phyloP scores from a whole-genome alignment of 306 rosid species.

The Mimosa pudica region DNA sequence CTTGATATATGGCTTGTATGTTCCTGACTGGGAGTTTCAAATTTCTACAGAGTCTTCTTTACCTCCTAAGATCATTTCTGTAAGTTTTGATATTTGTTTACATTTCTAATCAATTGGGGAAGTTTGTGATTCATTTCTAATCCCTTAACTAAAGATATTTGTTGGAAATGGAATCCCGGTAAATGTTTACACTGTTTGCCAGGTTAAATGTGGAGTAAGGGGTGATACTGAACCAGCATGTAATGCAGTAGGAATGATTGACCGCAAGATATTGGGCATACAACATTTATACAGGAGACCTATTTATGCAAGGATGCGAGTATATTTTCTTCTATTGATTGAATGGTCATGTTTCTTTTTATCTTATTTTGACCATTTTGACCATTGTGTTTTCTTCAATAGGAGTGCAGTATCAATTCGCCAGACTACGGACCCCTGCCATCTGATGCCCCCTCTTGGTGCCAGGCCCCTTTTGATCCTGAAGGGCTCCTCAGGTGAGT shows the following conservation, averaged over 20 bases:
- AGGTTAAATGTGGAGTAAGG: constrained; percentile 90
- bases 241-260: constrained; percentile 89
- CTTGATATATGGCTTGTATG: constrained; percentile 68
- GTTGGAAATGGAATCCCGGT: constrained; percentile 27
- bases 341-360: background rate
- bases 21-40: constrained; percentile 92
- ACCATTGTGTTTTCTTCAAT: constrained; percentile 3
- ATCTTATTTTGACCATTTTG: background rate
- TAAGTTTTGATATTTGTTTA: constrained; percentile 44
- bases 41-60: constrained; percentile 50
- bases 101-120: background rate
- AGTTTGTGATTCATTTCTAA: background rate
- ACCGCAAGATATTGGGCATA: constrained; percentile 74
- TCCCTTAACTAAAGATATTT: background rate
- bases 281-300: constrained; percentile 70
- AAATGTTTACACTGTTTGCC: constrained; percentile 2
- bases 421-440: constrained; percentile 90
- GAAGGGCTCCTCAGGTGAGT: constrained; percentile 86
- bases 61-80: constrained; percentile 60
- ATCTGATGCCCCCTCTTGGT: constrained; percentile 91
- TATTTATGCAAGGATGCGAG: constrained; percentile 70
- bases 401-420: constrained; percentile 90
- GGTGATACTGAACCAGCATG: constrained; percentile 87
- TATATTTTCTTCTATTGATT: constrained; percentile 33
- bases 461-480: constrained; percentile 98